Evolutionary conservation across 345 rosid genomes (phyloP).

Genomic region (Anastatica hierochuntica): DNA sequence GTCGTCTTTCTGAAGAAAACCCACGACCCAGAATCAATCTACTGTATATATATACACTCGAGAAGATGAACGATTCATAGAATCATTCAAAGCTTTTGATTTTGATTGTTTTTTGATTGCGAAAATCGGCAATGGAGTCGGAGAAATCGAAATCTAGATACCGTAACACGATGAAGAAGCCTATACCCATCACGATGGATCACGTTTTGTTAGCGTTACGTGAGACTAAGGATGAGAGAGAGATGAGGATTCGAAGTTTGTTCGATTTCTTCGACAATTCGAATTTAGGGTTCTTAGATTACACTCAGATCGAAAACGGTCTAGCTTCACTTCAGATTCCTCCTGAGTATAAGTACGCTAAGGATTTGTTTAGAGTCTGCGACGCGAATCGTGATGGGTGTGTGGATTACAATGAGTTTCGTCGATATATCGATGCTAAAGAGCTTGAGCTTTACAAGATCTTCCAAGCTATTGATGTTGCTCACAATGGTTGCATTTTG

Average conservation of each 20-base stretch:
- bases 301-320: constrained; percentile 72
- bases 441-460: constrained; percentile 77
- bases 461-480: constrained; percentile 72
- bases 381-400: constrained; percentile 86
- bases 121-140: constrained; percentile 29
- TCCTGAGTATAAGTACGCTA: constrained; percentile 78
- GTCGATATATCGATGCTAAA: constrained; percentile 80
- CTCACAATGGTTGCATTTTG: constrained; percentile 85
- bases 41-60: too few relatives aligned
- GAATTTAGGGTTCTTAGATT: constrained; percentile 59
- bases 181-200: constrained; percentile 60
- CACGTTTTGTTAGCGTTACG: constrained; percentile 76
- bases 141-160: constrained; percentile 27
- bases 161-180: too few relatives aligned
- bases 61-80: too few relatives aligned
- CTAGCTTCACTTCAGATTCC: constrained; percentile 82
- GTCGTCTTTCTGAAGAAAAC: too few relatives aligned
- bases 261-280: constrained; percentile 70
- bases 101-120: too few relatives aligned
- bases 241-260: constrained; percentile 58
- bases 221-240: constrained; percentile 87
- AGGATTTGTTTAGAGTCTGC: constrained; percentile 76
- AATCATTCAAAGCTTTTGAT: too few relatives aligned
- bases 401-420: constrained; percentile 79
- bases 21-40: too few relatives aligned